These are phyloP conservation scores for Colletotrichum sp. DNA, from an alignment of 2,329 filamentous ascomycete species.

Conservation along the genomic window DNA sequence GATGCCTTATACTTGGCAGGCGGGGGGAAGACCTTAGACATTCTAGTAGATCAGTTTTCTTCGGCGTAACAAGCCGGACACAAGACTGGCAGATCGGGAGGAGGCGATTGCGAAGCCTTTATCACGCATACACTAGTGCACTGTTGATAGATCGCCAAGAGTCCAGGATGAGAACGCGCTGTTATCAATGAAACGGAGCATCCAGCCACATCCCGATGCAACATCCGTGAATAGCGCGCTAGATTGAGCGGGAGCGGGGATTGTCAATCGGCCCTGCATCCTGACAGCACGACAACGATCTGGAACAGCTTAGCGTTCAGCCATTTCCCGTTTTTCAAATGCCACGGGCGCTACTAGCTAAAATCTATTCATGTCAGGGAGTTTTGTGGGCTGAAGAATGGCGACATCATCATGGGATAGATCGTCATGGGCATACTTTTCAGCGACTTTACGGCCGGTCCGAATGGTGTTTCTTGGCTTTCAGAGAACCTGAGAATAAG, in stretches of 20 bases:
- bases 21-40: background rate
- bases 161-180: background rate
- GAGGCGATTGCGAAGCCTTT: background rate
- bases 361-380: background rate
- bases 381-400: background rate
- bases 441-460: background rate
- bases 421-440: background rate
- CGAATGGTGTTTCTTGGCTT: background rate
- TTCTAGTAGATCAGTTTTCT: background rate
- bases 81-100: background rate
- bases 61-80: background rate
- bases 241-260: background rate
- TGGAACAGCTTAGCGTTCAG: background rate
- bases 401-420: background rate
- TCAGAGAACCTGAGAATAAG: background rate
- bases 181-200: background rate
- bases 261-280: background rate
- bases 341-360: background rate
- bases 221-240: background rate
- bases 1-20: background rate
- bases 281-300: background rate
- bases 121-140: background rate
- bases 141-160: background rate
- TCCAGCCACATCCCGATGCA: background rate
- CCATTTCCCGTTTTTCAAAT: background rate